Conservation (phyloP, 306 rosid species). For the Quercus robur region DNA sequence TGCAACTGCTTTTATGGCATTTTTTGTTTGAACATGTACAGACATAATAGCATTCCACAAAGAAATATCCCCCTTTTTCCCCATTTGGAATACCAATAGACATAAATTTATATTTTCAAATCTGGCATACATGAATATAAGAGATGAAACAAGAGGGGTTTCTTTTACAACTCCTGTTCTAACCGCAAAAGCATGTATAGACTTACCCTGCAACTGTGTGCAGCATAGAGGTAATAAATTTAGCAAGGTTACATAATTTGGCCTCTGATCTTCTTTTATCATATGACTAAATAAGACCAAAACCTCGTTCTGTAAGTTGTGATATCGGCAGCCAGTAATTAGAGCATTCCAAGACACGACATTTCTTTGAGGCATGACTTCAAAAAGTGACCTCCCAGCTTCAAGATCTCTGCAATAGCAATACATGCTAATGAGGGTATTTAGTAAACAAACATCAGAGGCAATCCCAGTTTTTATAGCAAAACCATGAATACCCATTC, state of each 20-base stretch:
- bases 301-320: constrained; percentile 17
- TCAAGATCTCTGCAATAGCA: constrained; percentile 32
- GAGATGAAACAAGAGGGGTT: constrained; percentile 24
- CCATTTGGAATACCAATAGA: constrained; percentile 16
- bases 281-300: constrained; percentile 14
- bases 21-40: constrained; percentile 11
- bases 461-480: constrained; percentile 22
- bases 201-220: constrained; percentile 32
- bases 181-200: constrained; percentile 24
- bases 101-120: constrained; percentile 12
- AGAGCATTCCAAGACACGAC: constrained; percentile 36
- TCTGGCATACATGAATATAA: constrained; percentile 36
- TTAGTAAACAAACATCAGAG: constrained; percentile 17
- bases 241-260: constrained; percentile 24
- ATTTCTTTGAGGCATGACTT: constrained; percentile 23
- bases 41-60: constrained; percentile 37
- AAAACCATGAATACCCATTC: constrained; percentile 31
- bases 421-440: constrained; percentile 37
- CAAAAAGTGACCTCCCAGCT: constrained; percentile 25
- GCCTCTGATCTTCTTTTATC: constrained; percentile 19
- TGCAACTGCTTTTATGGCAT: constrained; percentile 9
- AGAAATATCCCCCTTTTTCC: constrained; percentile 23
- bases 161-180: constrained; percentile 14
- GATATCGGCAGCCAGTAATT: constrained; percentile 31
- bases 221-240: constrained; percentile 28